phyloP scores from a whole-genome alignment of 2,329 filamentous ascomycete species.

The Didymellaceae sp. region DNA sequence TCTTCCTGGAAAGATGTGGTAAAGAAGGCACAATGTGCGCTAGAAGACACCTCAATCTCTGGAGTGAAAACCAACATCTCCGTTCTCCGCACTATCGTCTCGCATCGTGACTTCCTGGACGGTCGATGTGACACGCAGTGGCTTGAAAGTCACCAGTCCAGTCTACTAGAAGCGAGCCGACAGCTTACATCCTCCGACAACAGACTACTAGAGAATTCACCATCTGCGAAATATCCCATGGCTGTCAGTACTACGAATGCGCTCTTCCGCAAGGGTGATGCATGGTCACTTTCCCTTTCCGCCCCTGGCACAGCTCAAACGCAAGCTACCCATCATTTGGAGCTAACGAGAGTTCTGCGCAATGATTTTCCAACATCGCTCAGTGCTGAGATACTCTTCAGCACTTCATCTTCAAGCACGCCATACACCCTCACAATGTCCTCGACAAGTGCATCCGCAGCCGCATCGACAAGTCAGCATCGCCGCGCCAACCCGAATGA shows the following conservation, averaged over 20 bases:
- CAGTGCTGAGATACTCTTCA: conserved; percentile 61
- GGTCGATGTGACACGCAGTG: conserved; percentile 63
- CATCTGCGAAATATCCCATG: conserved; percentile 7
- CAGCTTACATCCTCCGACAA: conserved; percentile 7
- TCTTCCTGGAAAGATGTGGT: conserved; percentile 60
- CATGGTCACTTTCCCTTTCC: conserved; percentile 61
- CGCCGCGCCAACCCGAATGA: conserved; percentile 59
- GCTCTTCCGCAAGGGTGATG: conserved; percentile 65
- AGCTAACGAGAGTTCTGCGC: conserved; percentile 60
- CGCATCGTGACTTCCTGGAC: conserved; percentile 57
- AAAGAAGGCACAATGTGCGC: conserved; percentile 60
- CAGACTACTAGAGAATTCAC: neutral
- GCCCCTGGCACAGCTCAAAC: conserved; percentile 27
- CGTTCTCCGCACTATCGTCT: conserved; percentile 61
- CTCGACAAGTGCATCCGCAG: conserved; percentile 52
- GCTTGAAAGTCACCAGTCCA: conserved; percentile 59
- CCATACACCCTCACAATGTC: conserved; percentile 56
- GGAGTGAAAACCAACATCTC: conserved; percentile 66
- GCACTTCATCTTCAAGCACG: conserved; percentile 44
- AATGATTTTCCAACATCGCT: conserved; percentile 67
- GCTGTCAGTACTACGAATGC: conserved; percentile 42
- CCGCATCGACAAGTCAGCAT: conserved; percentile 51
- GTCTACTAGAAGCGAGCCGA: conserved; percentile 45
- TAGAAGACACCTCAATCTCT: conserved; percentile 62
- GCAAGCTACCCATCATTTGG: conserved; percentile 57